Evolutionary conservation across 2,329 filamentous ascomycete genomes (phyloP).

Genomic region (Elsinoe necatrix): DNA sequence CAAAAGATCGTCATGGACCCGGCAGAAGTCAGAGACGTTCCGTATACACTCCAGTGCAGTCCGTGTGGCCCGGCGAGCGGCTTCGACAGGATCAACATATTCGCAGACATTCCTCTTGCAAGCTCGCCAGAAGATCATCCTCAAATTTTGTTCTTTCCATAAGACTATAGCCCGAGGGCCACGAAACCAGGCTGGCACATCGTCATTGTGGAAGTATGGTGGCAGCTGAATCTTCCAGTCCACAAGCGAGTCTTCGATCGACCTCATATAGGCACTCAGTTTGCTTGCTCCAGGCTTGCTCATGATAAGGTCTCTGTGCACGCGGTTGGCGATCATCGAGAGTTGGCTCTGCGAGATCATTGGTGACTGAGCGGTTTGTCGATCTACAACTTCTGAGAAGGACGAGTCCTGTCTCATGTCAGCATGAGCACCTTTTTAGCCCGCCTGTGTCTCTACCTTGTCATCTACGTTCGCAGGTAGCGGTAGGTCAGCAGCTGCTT

Average conservation of each 20-base stretch:
- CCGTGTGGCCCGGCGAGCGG: background rate
- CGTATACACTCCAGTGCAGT: background rate
- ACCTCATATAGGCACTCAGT: background rate
- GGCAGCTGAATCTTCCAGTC: conserved; percentile 15
- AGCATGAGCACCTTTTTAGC: conserved; percentile 20
- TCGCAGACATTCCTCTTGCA: background rate
- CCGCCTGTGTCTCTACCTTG: conserved; percentile 17
- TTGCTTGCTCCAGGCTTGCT: background rate
- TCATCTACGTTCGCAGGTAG: conserved; percentile 41
- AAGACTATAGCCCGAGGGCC: conserved; percentile 20
- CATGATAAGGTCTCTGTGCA: background rate
- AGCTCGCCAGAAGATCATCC: conserved; percentile 15
- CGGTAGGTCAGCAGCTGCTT: conserved; percentile 37
- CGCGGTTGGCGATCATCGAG: background rate
- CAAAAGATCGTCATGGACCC: background rate
- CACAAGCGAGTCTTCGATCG: background rate
- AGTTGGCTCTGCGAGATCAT: background rate
- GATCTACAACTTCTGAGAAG: conserved; percentile 9
- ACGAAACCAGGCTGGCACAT: conserved; percentile 21
- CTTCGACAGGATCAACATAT: background rate
- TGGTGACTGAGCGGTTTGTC: conserved; percentile 16
- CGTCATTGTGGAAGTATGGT: conserved; percentile 17
- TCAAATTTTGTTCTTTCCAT: conserved; percentile 22
- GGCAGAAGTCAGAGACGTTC: background rate
- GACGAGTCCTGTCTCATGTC: conserved; percentile 18